Evolutionary conservation across 2,329 filamentous ascomycete genomes (phyloP), one percentile per base, ranked within the genome.

Genomic region (Juglanconis sp.): DNA sequence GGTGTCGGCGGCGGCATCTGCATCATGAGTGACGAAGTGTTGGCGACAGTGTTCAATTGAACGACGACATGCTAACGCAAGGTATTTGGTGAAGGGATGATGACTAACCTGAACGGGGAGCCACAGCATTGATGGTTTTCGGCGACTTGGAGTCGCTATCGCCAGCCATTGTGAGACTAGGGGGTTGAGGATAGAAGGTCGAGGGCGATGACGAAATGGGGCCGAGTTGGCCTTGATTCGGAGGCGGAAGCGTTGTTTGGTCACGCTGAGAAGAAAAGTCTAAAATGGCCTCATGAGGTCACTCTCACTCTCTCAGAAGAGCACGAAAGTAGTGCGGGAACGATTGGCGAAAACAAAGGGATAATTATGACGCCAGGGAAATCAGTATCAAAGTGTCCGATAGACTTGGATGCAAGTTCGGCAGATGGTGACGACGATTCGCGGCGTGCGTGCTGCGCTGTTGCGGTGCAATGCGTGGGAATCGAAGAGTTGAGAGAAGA

Each of bases 61-160:
- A 48, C 15, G 13, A n/a, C 31, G 32, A 17, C 11, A 49, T 32
- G 44, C 15, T 47, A 46, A 42, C 56, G 64, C 62, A 60, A 57
- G 56, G 49, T 36, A 56, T 62, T 34, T 46, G 30, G 46, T 9
- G 36, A 30, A 30, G 30, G 24, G 44, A 46, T 53, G 31, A 52
- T 58, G 54, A 63, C 61, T 61, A 61, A 63, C 61, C 61, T 55
- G 55, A 13, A 30, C 61, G 58, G 47, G 56, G 56, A 49, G 58
- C 60, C 46, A 54, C 50, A 56, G 61, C 52, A 71, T 70, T 76
- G 64, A 75, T 70, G 61, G 74, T 75, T 69, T 78, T 79, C 65
- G 80, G 79, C 67, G 79, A 81, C 72, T 79, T 79, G 65, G 78
- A 77, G 68, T 76, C 73, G 72, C 72, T 76, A 53, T 61, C 61